phyloP scores from a whole-genome alignment of 306 rosid species.

The Carpinus viminea region DNA sequence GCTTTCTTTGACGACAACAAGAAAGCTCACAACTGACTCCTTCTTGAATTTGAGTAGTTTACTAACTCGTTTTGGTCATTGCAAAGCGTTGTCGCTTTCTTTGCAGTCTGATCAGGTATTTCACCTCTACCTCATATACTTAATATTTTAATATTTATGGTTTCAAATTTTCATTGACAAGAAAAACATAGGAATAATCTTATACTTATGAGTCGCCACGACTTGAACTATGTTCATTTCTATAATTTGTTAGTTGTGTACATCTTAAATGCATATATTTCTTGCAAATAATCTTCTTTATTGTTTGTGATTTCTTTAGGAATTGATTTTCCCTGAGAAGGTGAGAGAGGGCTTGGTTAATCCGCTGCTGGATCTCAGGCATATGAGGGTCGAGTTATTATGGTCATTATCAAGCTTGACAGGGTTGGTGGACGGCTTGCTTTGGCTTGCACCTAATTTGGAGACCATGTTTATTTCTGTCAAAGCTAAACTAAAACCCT shows the following conservation, averaged over 20 bases:
- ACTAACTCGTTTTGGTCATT: not conserved
- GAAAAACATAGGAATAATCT: too few species aligned
- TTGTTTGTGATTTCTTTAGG: not conserved
- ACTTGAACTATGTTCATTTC: not conserved
- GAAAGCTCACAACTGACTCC: too few species aligned
- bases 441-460: too few species aligned
- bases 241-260: not conserved
- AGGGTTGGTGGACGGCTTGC: too few species aligned
- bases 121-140: not conserved
- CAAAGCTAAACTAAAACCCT: too few species aligned
- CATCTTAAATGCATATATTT: not conserved
- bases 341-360: not conserved
- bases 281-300: not conserved
- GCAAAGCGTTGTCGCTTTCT: not conserved
- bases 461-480: too few species aligned
- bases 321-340: not conserved
- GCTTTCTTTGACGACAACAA: not conserved
- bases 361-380: not conserved
- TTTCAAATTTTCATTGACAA: too few species aligned
- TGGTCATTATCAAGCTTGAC: not conserved
- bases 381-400: not conserved
- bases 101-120: not conserved
- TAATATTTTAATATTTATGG: not conserved
- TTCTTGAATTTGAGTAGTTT: not conserved
- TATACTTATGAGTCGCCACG: too few species aligned